Evolutionary conservation across 2,329 filamentous ascomycete species (phyloP).

Genomic region (Calonectria hawksworthii): DNA sequence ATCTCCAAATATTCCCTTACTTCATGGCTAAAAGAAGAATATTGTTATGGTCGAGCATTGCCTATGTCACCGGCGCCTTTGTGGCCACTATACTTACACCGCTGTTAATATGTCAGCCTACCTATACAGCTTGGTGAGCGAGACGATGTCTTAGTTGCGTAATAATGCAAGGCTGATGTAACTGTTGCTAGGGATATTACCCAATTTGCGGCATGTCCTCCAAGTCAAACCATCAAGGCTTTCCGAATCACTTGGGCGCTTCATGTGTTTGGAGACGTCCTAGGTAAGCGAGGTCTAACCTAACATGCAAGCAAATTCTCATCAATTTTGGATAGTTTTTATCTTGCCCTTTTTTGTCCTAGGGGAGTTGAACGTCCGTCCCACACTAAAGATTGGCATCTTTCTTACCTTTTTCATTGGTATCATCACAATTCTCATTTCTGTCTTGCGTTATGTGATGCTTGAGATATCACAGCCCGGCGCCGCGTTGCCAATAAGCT

Average conservation of each 20-base stretch:
- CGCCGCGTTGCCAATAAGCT: constrained; percentile 32
- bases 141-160: background rate
- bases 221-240: background rate
- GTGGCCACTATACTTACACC: background rate
- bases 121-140: background rate
- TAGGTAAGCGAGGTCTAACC: background rate
- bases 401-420: constrained; percentile 36
- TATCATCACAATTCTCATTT: constrained; percentile 34
- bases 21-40: constrained; percentile 31
- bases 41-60: constrained; percentile 19
- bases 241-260: background rate
- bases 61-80: background rate
- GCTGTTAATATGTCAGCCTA: background rate
- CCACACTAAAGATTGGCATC: constrained; percentile 29
- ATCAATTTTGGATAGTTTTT: constrained; percentile 10
- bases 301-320: no score
- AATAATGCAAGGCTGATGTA: background rate
- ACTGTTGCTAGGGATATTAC: background rate
- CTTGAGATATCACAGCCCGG: constrained; percentile 18
- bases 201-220: background rate
- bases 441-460: constrained; percentile 33
- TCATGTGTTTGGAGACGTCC: background rate
- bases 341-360: background rate
- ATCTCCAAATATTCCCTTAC: constrained; percentile 29
- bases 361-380: constrained; percentile 32